A percentile compares a stretch with the other conserved stretches of the same genome.
Evolutionary conservation across 73 alveolate genomes (phyloP).

Genomic region (Stentor coeruleus): DNA sequence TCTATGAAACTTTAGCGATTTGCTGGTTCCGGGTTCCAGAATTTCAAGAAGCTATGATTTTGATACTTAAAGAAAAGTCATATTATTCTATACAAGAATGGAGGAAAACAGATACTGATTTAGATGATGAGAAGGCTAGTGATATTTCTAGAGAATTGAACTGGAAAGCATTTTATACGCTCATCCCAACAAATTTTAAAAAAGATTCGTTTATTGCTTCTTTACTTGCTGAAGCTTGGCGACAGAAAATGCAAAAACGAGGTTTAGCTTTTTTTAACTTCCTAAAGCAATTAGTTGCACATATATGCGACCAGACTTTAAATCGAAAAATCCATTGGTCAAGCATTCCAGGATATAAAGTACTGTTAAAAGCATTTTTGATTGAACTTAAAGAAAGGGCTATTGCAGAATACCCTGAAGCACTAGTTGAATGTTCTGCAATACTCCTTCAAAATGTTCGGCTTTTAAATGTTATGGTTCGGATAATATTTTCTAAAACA

Average conservation of each 20-base stretch:
- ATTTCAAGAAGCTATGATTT: slow-evolving; percentile 29
- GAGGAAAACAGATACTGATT: slow-evolving; percentile 32
- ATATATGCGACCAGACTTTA: slow-evolving; percentile 44
- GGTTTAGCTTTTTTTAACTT: slow-evolving; percentile 84
- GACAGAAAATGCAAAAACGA: slow-evolving; percentile 63
- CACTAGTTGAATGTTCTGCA: slow-evolving; percentile 60
- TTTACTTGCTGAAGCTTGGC: slow-evolving; percentile 52
- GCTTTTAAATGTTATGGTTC: slow-evolving; percentile 52
- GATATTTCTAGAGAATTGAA: slow-evolving; percentile 54
- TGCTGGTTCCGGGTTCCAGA: slow-evolving; percentile 65
- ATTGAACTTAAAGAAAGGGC: slow-evolving; percentile 73
- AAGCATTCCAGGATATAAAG: slow-evolving; percentile 79
- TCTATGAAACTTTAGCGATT: slow-evolving; percentile 55
- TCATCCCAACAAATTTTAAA: slow-evolving; percentile 36
- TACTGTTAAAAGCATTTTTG: slow-evolving; percentile 59
- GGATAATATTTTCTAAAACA: slow-evolving; percentile 64
- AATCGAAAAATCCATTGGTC: slow-evolving; percentile 65
- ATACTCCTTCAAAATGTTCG: slow-evolving; percentile 54
- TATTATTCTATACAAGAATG: slow-evolving; percentile 45
- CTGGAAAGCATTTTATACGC: slow-evolving; percentile 68
- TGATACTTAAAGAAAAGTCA: neutral
- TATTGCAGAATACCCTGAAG: slow-evolving; percentile 73
- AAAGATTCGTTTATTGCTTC: slow-evolving; percentile 34
- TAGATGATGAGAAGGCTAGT: slow-evolving; percentile 1
- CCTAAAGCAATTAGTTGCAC: slow-evolving; percentile 66